Conservation (phyloP, 345 rosid species). For the Hirschfeldia incana region DNA sequence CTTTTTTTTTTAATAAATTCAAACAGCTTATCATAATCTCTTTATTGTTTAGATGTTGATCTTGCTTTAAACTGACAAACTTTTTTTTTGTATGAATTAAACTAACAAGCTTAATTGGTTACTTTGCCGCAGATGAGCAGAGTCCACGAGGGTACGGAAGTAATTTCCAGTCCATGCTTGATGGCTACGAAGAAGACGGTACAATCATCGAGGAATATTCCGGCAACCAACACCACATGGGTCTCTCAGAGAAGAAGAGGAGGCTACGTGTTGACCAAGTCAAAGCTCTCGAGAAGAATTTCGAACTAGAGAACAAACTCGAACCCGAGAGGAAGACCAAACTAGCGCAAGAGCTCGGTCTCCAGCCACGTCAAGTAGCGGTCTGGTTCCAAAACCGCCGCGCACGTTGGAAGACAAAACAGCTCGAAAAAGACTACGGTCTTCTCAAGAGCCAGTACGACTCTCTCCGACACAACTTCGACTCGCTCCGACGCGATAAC, state of each 20-base stretch:
- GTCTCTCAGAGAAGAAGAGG: slow-evolving; percentile 72
- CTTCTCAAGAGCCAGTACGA: slow-evolving; percentile 60
- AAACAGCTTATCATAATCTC: slow-evolving; percentile 7
- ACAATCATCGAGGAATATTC: slow-evolving; percentile 62
- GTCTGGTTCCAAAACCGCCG: slow-evolving; percentile 95
- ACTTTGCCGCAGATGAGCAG: slow-evolving; percentile 50
- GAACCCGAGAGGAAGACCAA: slow-evolving; percentile 82
- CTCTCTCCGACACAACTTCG: slow-evolving; percentile 57
- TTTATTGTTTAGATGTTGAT: neutral
- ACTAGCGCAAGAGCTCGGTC: slow-evolving; percentile 78
- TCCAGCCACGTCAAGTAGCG: slow-evolving; percentile 89
- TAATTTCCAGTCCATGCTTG: slow-evolving; percentile 75
- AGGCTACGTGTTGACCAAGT: slow-evolving; percentile 75
- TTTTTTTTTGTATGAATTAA: no score
- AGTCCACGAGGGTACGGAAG: slow-evolving; percentile 65
- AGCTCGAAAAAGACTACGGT: slow-evolving; percentile 70
- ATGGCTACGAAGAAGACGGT: slow-evolving; percentile 77
- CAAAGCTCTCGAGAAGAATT: slow-evolving; percentile 81
- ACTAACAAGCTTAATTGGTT: no score
- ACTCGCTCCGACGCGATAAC: slow-evolving; percentile 70
- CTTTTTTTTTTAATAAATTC: slow-evolving; percentile 20
- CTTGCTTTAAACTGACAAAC: neutral
- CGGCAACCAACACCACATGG: slow-evolving; percentile 51
- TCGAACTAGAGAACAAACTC: slow-evolving; percentile 83
- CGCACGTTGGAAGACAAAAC: slow-evolving; percentile 88